Percentiles rank a stretch among this genome's conserved stretches.
Evolutionary conservation across 1,284 basidiomycete genomes (phyloP).

Genomic region (Trametes pubescens): DNA sequence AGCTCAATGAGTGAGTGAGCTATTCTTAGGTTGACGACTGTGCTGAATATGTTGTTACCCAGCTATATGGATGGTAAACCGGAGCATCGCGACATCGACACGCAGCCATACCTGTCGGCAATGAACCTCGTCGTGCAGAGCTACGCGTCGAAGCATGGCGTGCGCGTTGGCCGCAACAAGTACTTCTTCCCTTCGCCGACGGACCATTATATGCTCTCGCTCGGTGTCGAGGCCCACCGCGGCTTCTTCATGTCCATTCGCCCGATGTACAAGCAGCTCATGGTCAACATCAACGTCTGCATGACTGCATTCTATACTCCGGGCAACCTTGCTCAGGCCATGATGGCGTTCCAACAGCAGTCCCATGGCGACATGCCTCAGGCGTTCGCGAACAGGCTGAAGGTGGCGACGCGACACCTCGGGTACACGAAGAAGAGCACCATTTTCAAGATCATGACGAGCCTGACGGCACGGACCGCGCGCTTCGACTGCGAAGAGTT

Average conservation of each 20-base stretch:
- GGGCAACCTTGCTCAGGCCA: conserved; percentile 65
- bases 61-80: conserved; percentile 63
- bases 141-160: conserved; percentile 59
- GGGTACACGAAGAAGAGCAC: conserved; percentile 61
- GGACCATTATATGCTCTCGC: conserved; percentile 46
- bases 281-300: conserved; percentile 79
- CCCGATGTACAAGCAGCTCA: conserved; percentile 67
- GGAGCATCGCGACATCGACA: conserved; percentile 52
- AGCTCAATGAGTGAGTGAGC: conserved; percentile 57
- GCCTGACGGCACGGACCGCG: conserved; percentile 52
- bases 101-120: conserved; percentile 63
- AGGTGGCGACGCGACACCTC: conserved; percentile 63
- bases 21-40: background rate
- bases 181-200: conserved; percentile 62
- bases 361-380: conserved; percentile 57
- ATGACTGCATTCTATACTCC: conserved; percentile 76
- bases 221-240: conserved; percentile 63
- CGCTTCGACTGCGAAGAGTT: conserved; percentile 63
- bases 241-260: conserved; percentile 76
- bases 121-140: conserved; percentile 72
- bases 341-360: conserved; percentile 53
- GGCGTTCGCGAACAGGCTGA: conserved; percentile 59
- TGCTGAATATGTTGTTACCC: conserved; percentile 3
- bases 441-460: conserved; percentile 53
- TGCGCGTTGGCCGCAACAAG: conserved; percentile 65